Percentiles rank a stretch among this genome's conserved stretches.
These are phyloP conservation scores for Eucalyptus brandiana DNA, from an alignment of 345 rosid genomes.

Conservation along the genomic window DNA sequence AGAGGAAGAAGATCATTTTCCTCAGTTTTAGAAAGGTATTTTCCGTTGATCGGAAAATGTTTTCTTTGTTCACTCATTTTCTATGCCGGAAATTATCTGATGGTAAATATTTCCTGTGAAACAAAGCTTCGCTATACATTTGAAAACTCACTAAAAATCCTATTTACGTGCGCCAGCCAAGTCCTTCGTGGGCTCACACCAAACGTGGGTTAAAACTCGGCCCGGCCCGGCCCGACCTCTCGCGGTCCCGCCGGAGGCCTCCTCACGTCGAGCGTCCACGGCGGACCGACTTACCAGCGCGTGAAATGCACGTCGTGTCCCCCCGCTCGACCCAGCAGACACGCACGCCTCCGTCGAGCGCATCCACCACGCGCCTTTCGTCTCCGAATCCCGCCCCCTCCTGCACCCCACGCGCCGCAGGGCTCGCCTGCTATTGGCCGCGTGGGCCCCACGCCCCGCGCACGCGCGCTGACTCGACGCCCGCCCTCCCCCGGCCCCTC, in stretches of 20 bases:
- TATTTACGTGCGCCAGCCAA: neutral
- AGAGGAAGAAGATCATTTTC: neutral
- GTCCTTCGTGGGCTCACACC: neutral
- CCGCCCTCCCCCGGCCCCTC: neutral
- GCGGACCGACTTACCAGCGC: neutral
- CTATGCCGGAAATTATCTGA: neutral
- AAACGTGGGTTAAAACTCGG: neutral
- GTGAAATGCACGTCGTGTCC: neutral
- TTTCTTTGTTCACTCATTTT: neutral
- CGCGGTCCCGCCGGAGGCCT: neutral
- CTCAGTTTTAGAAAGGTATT: neutral
- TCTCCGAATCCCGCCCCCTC: neutral
- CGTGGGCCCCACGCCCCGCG: neutral
- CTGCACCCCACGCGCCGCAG: neutral
- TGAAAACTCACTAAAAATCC: neutral
- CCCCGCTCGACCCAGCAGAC: neutral
- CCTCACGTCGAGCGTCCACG: neutral
- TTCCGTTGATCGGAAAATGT: neutral
- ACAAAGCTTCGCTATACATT: neutral
- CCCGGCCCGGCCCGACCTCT: neutral
- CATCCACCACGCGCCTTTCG: neutral
- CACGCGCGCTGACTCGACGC: neutral
- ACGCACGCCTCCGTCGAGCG: neutral
- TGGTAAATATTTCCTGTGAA: neutral
- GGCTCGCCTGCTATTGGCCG: neutral